Conservation (phyloP, 371 early-diverging fungal species). For the Lichtheimia corymbifera region DNA sequence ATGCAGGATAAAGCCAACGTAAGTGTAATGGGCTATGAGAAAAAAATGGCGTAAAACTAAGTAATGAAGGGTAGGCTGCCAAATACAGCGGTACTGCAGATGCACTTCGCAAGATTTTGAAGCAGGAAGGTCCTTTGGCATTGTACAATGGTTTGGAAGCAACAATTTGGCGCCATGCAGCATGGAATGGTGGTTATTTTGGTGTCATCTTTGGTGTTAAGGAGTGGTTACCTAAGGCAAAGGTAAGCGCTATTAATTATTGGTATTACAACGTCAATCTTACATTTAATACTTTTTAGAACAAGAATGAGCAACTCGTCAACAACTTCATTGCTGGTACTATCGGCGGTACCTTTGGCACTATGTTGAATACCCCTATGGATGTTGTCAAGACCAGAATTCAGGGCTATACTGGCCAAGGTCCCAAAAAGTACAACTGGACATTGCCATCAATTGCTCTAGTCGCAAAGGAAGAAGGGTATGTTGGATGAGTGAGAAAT, state of each 20-base stretch:
- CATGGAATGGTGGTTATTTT: conserved; percentile 94
- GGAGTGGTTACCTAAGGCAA: conserved; percentile 78
- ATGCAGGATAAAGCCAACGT: conserved; percentile 84
- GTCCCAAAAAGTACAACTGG: conserved; percentile 84
- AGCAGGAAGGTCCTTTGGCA: conserved; percentile 78
- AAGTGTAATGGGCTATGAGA: conserved; percentile 13
- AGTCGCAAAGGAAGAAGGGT: conserved; percentile 93
- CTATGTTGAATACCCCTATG: conserved; percentile 93
- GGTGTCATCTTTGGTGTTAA: conserved; percentile 86
- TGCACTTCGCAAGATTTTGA: conserved; percentile 72
- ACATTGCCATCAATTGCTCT: conserved; percentile 81
- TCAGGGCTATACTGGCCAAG: conserved; percentile 77
- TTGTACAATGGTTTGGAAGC: conserved; percentile 94
- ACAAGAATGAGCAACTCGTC: conserved; percentile 74
- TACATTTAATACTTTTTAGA: conserved; percentile 24
- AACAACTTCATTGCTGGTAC: conserved; percentile 94
- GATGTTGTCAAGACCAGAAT: conserved; percentile 98
- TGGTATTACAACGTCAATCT: neutral
- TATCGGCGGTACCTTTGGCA: conserved; percentile 94
- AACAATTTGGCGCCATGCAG: conserved; percentile 93
- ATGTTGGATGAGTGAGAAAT: conserved; percentile 15
- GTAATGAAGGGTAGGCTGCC: conserved; percentile 50
- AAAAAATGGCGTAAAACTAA: neutral
- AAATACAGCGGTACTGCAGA: conserved; percentile 79
- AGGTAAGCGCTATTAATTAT: conserved; percentile 39